Percentiles rank a stretch among this genome's conserved stretches.
These are phyloP conservation scores for Vaccinium vitisidaea DNA, from an alignment of 148 eudicot species.

Conservation along the genomic window DNA sequence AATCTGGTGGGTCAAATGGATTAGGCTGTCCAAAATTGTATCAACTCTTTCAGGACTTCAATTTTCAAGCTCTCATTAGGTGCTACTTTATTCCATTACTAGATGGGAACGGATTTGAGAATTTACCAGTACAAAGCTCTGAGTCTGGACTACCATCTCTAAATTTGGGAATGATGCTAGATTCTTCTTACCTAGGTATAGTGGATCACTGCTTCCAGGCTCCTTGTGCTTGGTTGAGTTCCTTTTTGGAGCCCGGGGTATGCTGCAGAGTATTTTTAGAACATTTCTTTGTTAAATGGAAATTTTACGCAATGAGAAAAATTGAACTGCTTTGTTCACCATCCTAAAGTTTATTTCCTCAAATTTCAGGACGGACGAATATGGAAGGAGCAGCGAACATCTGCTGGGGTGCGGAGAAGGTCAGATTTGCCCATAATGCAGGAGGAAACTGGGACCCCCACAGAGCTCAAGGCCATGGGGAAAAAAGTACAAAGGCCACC, in stretches of 20 bases:
- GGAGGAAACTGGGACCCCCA: conserved; percentile 41
- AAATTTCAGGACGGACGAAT: conserved; percentile 72
- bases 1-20: neutral
- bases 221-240: neutral
- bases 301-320: neutral
- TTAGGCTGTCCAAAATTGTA: neutral
- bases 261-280: neutral
- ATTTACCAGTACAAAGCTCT: neutral
- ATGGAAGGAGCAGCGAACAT: conserved; percentile 91
- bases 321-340: neutral
- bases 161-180: neutral
- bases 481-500: conserved; percentile 21
- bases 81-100: neutral
- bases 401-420: conserved; percentile 61
- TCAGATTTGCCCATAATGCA: conserved; percentile 51
- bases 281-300: neutral
- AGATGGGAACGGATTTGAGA: neutral
- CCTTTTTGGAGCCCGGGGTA: neutral
- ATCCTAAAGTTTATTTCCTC: neutral
- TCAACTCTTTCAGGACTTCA: neutral
- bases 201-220: neutral
- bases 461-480: conserved; percentile 33
- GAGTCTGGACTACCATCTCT: neutral
- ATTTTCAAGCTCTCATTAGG: neutral
- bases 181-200: neutral